Base-by-base conservation (phyloP, 371 early-diverging fungal genomes). In the Batkoa obscura region DNA sequence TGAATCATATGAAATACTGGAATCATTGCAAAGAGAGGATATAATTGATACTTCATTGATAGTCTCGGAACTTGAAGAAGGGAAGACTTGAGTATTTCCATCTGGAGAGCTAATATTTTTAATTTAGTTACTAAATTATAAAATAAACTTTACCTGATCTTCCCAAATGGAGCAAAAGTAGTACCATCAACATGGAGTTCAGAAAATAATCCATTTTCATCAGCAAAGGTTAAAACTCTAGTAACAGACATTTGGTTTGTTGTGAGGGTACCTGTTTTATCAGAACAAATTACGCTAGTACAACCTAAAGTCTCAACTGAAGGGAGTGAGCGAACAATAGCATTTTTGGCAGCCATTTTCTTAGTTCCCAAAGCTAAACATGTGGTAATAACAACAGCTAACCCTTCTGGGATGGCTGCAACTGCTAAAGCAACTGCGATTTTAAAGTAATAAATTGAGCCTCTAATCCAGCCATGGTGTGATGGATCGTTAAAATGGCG, bases 241-340 rank as follows among this genome's bases (percentile, higher is more conserved):
- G 86, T 72, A 5, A 89, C 95, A 57, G 83, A 80, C 97, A 96
- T 96, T 64, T 89, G 86, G 68, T 93, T 94, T 36, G 94, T 94
- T n/a, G 98, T 98, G 63, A 98, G 74, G 36, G 98, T 98, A 48
- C 98, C 98, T 4, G 98, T 98, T 71, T 98, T 98, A 73, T 97
- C 98, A 15, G 93, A 89, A 72, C 97, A 96, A 65, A 98, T 93
- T 43, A 96, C 89, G 58, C 81, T 82, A 12, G 92, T 92, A 72
- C 95, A 91, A 10, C 98, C 97, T 43, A 98, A 75, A 0, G 95
- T 95, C 71, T 98, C 99, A 38, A 96, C 94, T 36, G 81, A 81
- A 33, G 88, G 86, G 50, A 98, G 71, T 54, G 81, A 80, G 35
- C 95, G 79, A 15, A 96, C 94, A 62, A 98, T 92, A n/a, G 95